These are phyloP conservation scores for Tylopilus plumbeoviolaceoides DNA, from an alignment of 768 basidiomycete genomes.

Conservation along the genomic window DNA sequence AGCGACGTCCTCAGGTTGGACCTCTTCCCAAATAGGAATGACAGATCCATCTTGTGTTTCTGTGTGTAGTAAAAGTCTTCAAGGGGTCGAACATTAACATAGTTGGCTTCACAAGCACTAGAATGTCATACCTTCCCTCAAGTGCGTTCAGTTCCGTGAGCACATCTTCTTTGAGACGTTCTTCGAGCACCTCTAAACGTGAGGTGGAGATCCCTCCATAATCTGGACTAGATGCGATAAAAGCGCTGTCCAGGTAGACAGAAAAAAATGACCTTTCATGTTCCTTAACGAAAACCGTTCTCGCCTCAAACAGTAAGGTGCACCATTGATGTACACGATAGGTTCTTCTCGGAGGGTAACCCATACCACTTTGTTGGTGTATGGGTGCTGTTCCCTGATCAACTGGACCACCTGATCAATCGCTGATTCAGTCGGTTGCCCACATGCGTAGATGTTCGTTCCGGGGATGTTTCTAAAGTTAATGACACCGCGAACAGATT, in stretches of 20 bases:
- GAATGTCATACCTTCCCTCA: slow-evolving; percentile 64
- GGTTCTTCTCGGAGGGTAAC: slow-evolving; percentile 92
- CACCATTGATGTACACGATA: slow-evolving; percentile 88
- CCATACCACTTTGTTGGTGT: slow-evolving; percentile 72
- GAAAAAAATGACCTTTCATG: slow-evolving; percentile 67
- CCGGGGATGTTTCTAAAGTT: slow-evolving; percentile 86
- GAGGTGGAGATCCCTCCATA: slow-evolving; percentile 93
- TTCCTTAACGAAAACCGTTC: slow-evolving; percentile 87
- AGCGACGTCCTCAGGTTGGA: slow-evolving; percentile 61
- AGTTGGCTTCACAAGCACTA: not conserved
- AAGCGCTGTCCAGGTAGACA: not conserved
- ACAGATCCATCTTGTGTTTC: slow-evolving; percentile 86
- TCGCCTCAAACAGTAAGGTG: slow-evolving; percentile 84
- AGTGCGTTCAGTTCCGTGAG: slow-evolving; percentile 77
- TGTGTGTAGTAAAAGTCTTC: slow-evolving; percentile 81
- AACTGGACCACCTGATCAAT: slow-evolving; percentile 73
- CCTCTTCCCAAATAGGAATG: slow-evolving; percentile 94
- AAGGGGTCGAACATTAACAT: not conserved
- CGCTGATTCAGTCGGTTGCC: slow-evolving; percentile 86
- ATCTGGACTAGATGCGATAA: slow-evolving; percentile 42
- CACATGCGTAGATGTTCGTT: slow-evolving; percentile 85
- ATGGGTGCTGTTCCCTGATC: slow-evolving; percentile 58
- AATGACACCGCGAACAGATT: slow-evolving; percentile 85
- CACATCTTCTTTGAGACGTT: slow-evolving; percentile 85
- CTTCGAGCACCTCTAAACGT: slow-evolving; percentile 86